A percentile compares a stretch with the other conserved stretches of the same genome.
phyloP scores from a whole-genome alignment of 2,329 filamentous ascomycete species.

The Zymoseptoria tritici region DNA sequence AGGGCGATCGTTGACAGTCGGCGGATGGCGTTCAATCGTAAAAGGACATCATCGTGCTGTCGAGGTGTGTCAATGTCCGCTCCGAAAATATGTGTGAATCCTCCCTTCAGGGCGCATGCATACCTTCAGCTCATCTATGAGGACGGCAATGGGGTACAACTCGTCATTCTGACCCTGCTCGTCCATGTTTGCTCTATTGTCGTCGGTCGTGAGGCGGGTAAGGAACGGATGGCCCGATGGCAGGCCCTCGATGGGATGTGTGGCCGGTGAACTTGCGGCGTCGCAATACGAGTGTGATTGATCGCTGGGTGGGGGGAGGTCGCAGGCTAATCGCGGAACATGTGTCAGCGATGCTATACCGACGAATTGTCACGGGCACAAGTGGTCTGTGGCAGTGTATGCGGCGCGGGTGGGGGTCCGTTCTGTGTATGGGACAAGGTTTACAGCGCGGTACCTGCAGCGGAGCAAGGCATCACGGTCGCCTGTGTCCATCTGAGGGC shows the following conservation, averaged over 20 bases:
- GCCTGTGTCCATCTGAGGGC: not conserved
- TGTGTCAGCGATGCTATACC: not conserved
- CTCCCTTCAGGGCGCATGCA: constrained; percentile 18
- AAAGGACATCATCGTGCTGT: constrained; percentile 95
- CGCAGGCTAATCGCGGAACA: not conserved
- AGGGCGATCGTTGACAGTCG: constrained; percentile 96
- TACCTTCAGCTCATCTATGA: constrained; percentile 99
- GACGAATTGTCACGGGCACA: not conserved
- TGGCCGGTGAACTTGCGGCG: constrained; percentile 3
- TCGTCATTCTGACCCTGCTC: constrained; percentile 86
- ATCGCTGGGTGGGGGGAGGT: not conserved
- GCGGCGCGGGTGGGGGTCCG: not conserved
- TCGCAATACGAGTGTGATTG: constrained; percentile 6
- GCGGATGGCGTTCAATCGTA: constrained; percentile 97
- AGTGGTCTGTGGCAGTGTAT: not conserved
- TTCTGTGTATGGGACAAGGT: constrained; percentile 8
- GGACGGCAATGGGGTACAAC: constrained; percentile 98
- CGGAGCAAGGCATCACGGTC: not conserved
- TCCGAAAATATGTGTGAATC: not conserved
- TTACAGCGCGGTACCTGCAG: constrained; percentile 5
- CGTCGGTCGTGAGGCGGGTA: constrained; percentile 9
- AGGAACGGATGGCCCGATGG: constrained; percentile 22
- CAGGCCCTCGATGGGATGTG: constrained; percentile 17
- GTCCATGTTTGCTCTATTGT: constrained; percentile 60
- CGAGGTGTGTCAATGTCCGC: constrained; percentile 6